Evolutionary conservation across 768 basidiomycete genomes (phyloP).

Genomic region (Leccinum olivaceopallidum): DNA sequence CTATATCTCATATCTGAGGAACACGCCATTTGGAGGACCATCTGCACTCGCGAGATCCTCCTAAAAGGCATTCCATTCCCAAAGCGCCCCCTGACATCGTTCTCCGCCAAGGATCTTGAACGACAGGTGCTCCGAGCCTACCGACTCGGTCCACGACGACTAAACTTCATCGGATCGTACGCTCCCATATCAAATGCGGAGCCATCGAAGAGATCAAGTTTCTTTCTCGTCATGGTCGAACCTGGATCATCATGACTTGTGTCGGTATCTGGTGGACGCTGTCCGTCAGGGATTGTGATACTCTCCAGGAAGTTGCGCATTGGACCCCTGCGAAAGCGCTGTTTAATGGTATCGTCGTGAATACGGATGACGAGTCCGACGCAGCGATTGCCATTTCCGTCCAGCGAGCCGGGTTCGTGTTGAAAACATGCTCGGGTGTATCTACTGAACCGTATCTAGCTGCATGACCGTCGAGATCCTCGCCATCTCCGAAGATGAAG

Average conservation of each 20-base stretch:
- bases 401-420: constrained; percentile 45
- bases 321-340: constrained; percentile 58
- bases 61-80: constrained; percentile 53
- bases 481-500: constrained; percentile 14
- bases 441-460: constrained; percentile 22
- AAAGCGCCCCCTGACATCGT: constrained; percentile 31
- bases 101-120: constrained; percentile 47
- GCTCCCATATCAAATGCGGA: constrained; percentile 36
- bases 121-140: constrained; percentile 44
- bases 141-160: constrained; percentile 38
- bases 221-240: constrained; percentile 44
- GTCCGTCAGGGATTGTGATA: constrained; percentile 47
- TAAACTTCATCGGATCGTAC: constrained; percentile 20
- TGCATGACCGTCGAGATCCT: constrained; percentile 31
- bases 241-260: constrained; percentile 53
- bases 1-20: constrained; percentile 44
- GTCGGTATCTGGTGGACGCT: constrained; percentile 63
- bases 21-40: constrained; percentile 58
- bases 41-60: constrained; percentile 45
- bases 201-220: constrained; percentile 55
- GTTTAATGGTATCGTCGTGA: constrained; percentile 53
- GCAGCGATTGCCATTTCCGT: constrained; percentile 54
- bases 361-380: constrained; percentile 43
- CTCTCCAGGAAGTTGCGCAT: constrained; percentile 37
- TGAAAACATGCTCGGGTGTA: constrained; percentile 3